These are phyloP conservation scores for Coemansia sp. DNA, from an alignment of 192 early-diverging fungal species.

Conservation along the genomic window DNA sequence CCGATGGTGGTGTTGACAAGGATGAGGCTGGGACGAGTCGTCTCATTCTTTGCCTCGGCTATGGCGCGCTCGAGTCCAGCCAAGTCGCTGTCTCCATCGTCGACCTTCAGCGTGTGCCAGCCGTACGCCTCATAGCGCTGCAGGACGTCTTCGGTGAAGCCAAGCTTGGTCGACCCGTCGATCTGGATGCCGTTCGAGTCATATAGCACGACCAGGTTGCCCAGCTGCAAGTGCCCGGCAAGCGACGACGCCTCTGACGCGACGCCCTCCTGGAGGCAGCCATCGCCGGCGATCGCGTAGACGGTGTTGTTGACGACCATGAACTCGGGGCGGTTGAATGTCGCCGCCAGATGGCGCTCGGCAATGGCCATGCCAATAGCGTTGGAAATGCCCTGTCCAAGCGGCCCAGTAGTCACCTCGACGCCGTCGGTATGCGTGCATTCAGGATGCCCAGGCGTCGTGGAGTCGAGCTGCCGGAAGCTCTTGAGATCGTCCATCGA, in stretches of 20 bases:
- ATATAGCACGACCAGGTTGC: conserved; percentile 93
- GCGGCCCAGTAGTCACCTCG: conserved; percentile 96
- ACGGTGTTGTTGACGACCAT: conserved; percentile 86
- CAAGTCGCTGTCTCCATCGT: conserved; percentile 82
- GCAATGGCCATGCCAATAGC: conserved; percentile 93
- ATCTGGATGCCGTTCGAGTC: conserved; percentile 97
- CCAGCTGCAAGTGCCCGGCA: conserved; percentile 90
- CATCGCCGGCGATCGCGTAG: conserved; percentile 87
- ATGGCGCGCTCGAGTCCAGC: conserved; percentile 74
- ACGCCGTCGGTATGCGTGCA: conserved; percentile 82
- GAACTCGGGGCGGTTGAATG: conserved; percentile 89
- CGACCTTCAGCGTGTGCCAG: conserved; percentile 82
- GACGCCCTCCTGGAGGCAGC: conserved; percentile 98
- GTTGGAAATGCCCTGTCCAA: conserved; percentile 91
- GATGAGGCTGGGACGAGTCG: conserved; percentile 83
- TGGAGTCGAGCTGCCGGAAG: conserved; percentile 82
- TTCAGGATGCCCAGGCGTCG: conserved; percentile 97
- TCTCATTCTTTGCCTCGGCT: conserved; percentile 79
- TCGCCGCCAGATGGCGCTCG: conserved; percentile 84
- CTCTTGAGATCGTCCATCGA: conserved; percentile 88
- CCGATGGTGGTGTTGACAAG: conserved; percentile 91
- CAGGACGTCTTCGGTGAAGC: conserved; percentile 91
- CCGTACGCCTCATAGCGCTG: conserved; percentile 91
- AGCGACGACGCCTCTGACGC: conserved; percentile 88
- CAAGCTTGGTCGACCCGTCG: conserved; percentile 81